Conservation (phyloP, 2,329 filamentous ascomycete genomes). For the Sclerotinia subarctica region DNA sequence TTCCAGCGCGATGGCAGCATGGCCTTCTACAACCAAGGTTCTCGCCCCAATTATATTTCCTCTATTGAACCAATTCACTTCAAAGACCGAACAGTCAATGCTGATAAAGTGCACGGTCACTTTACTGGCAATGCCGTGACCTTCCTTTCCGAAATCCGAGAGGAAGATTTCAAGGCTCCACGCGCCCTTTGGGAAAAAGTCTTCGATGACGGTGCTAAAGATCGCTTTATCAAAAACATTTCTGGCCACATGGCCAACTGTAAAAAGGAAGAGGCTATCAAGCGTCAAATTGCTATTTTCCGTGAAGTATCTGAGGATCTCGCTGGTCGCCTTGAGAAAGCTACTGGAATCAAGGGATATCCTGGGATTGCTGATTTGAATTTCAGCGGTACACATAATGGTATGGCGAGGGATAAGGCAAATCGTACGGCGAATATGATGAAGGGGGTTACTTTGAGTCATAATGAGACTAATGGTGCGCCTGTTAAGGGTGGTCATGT, state of each 20-base stretch:
- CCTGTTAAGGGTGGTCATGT: conserved; percentile 36
- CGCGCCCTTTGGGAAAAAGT: conserved; percentile 39
- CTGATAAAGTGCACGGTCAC: conserved; percentile 46
- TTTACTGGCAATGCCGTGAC: conserved; percentile 48
- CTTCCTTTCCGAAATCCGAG: conserved; percentile 43
- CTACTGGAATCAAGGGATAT: conserved; percentile 59
- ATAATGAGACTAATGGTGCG: conserved; percentile 47
- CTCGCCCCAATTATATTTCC: conserved; percentile 46
- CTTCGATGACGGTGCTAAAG: conserved; percentile 51
- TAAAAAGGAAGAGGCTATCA: conserved; percentile 52
- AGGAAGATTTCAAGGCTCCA: conserved; percentile 38
- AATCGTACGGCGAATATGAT: conserved; percentile 52
- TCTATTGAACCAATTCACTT: conserved; percentile 37
- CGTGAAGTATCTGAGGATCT: conserved; percentile 52
- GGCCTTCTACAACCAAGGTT: conserved; percentile 46
- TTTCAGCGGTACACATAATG: conserved; percentile 62
- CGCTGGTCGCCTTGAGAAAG: conserved; percentile 50
- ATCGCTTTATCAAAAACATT: conserved; percentile 59
- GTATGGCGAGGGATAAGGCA: conserved; percentile 48
- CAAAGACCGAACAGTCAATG: conserved; percentile 40
- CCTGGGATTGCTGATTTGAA: conserved; percentile 51
- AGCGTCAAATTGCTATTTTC: conserved; percentile 61
- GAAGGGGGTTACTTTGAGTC: conserved; percentile 37
- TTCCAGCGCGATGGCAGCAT: conserved; percentile 42
- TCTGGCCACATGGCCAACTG: conserved; percentile 52